Conservation (phyloP, 495 filamentous ascomycete genomes). For the Xylaria scruposa region DNA sequence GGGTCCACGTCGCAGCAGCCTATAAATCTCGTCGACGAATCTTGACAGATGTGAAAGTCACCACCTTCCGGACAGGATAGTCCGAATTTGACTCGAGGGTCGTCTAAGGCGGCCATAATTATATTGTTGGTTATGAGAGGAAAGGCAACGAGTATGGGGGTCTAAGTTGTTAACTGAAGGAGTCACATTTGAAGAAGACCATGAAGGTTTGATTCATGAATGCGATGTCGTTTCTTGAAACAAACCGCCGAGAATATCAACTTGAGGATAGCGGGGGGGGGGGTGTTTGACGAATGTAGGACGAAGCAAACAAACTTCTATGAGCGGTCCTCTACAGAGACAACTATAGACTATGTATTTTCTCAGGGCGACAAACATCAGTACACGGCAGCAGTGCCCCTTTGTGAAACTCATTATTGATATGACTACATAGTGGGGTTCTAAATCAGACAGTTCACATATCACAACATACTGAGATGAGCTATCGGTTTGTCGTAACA, state of each 20-base stretch:
- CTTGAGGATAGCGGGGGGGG: neutral
- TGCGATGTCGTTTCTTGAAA: neutral
- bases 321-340: neutral
- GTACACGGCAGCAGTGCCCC: neutral
- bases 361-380: no score
- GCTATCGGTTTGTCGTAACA: neutral
- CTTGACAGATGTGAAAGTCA: slow-evolving; percentile 40
- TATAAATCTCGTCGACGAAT: slow-evolving; percentile 36
- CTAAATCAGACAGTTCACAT: slow-evolving; percentile 5
- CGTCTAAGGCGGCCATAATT: slow-evolving; percentile 19
- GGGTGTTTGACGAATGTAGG: neutral
- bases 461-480: slow-evolving; percentile 10
- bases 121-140: neutral
- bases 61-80: slow-evolving; percentile 41
- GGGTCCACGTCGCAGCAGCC: slow-evolving; percentile 46
- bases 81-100: slow-evolving; percentile 26
- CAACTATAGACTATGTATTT: neutral
- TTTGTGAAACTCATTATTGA: slow-evolving; percentile 5
- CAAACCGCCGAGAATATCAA: neutral
- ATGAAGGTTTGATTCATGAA: neutral
- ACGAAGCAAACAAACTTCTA: neutral
- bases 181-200: neutral
- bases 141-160: neutral
- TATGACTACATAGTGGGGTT: neutral
- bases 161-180: neutral